Evolutionary conservation across 2,329 filamentous ascomycete genomes (phyloP).

Genomic region (Biscogniauxia mediterranea): DNA sequence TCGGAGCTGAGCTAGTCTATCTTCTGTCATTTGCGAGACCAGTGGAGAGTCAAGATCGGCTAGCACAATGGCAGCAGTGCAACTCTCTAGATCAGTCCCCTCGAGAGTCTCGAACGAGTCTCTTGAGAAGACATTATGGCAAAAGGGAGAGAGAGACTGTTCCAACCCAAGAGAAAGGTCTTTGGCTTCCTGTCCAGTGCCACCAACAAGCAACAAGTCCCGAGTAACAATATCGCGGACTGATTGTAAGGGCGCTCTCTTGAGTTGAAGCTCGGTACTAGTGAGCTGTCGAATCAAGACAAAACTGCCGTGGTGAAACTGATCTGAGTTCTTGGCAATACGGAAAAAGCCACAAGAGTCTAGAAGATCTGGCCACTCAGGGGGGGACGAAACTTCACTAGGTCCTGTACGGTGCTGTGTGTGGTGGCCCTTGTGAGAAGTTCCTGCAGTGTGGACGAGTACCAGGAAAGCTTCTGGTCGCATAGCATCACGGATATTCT

Average conservation of each 20-base stretch:
- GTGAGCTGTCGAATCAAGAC: conserved; percentile 39
- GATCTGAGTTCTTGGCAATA: conserved; percentile 32
- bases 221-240: conserved; percentile 14
- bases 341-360: conserved; percentile 34
- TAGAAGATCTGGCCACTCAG: conserved; percentile 35
- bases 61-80: conserved; percentile 36
- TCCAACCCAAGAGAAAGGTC: conserved; percentile 21
- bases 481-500: conserved; percentile 32
- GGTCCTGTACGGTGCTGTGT: conserved; percentile 2
- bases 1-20: conserved; percentile 27
- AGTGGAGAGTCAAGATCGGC: conserved; percentile 37
- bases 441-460: conserved; percentile 18
- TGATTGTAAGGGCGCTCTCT: conserved; percentile 14
- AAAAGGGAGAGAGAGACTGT: conserved; percentile 21
- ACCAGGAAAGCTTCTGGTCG: conserved; percentile 40
- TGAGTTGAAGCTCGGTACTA: conserved; percentile 19
- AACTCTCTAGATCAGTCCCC: conserved; percentile 17
- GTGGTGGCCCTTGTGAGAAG: conserved; percentile 18
- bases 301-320: conserved; percentile 33
- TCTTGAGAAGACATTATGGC: conserved; percentile 15
- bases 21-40: conserved; percentile 34
- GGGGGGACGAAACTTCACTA: conserved; percentile 27
- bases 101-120: conserved; percentile 30
- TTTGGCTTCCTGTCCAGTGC: conserved; percentile 11
- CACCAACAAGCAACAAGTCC: conserved; percentile 35